Conservation (phyloP, 495 filamentous ascomycete species). For the Clavariopsis aquatica region DNA sequence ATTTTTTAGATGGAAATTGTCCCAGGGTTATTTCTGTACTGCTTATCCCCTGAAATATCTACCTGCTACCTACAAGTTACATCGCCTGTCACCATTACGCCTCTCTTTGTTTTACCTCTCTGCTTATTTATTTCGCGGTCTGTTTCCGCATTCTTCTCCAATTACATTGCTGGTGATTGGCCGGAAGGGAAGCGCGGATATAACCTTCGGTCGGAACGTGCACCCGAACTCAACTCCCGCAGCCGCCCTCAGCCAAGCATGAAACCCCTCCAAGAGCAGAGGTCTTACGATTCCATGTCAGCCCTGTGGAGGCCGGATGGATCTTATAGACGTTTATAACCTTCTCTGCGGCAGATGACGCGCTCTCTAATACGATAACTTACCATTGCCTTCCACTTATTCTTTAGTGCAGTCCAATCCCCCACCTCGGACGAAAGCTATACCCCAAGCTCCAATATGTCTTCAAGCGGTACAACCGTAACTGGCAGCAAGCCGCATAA, state of each 20-base stretch:
- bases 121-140: background rate
- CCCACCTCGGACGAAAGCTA: background rate
- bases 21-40: too few relatives aligned
- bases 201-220: background rate
- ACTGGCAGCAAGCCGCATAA: conserved; percentile 11
- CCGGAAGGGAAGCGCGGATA: background rate
- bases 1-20: too few relatives aligned
- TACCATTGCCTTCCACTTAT: background rate
- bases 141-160: background rate
- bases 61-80: too few relatives aligned
- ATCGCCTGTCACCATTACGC: too few relatives aligned
- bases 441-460: conserved; percentile 7
- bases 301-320: background rate
- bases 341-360: background rate
- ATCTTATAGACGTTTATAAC: background rate
- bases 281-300: background rate
- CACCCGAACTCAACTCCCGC: conserved; percentile 4
- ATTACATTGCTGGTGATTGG: background rate
- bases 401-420: background rate
- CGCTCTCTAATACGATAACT: background rate
- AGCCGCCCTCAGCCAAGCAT: background rate
- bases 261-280: background rate
- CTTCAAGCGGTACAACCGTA: conserved; percentile 16
- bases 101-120: too few relatives aligned
- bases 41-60: too few relatives aligned